phyloP scores from a whole-genome alignment of 2,329 filamentous ascomycete genomes.

The Arthroderma sp. region DNA sequence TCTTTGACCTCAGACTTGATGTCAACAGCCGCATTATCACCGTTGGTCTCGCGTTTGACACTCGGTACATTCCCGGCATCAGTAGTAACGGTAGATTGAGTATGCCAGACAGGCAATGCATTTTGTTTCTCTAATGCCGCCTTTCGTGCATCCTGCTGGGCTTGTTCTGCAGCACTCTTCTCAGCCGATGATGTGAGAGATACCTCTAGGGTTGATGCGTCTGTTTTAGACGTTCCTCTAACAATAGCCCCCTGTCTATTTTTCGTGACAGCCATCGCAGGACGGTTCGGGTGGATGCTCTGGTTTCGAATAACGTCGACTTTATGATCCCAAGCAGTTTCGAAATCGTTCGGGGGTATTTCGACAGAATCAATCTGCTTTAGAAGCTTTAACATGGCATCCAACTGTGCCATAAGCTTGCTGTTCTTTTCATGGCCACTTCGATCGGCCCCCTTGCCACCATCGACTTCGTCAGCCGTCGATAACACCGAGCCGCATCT shows the following conservation, averaged over 20 bases:
- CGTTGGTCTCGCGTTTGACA: constrained; percentile 9
- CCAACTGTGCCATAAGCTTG: constrained; percentile 36
- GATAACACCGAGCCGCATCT: constrained; percentile 48
- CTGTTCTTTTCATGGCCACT: constrained; percentile 38
- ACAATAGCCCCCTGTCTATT: constrained; percentile 21
- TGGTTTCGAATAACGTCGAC: constrained; percentile 33
- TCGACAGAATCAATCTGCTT: constrained; percentile 36
- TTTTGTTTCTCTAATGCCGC: constrained; percentile 39
- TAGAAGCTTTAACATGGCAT: constrained; percentile 33
- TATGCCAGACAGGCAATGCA: constrained; percentile 40
- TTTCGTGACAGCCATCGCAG: constrained; percentile 28
- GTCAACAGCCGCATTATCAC: constrained; percentile 8
- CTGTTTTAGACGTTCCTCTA: constrained; percentile 31
- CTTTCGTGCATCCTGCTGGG: constrained; percentile 35
- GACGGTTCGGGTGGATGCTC: constrained; percentile 28
- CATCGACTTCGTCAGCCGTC: constrained; percentile 33
- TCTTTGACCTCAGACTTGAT: constrained; percentile 23
- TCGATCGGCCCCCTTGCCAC: constrained; percentile 30
- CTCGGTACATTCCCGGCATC: constrained; percentile 6
- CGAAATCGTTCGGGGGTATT: constrained; percentile 37
- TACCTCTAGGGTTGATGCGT: constrained; percentile 34
- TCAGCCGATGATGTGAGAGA: constrained; percentile 37
- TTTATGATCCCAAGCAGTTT: constrained; percentile 36
- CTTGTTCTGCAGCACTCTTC: constrained; percentile 37
- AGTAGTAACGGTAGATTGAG: constrained; percentile 33